phyloP scores from a whole-genome alignment of 257 asterid species.

The Euphrasia confusa region DNA sequence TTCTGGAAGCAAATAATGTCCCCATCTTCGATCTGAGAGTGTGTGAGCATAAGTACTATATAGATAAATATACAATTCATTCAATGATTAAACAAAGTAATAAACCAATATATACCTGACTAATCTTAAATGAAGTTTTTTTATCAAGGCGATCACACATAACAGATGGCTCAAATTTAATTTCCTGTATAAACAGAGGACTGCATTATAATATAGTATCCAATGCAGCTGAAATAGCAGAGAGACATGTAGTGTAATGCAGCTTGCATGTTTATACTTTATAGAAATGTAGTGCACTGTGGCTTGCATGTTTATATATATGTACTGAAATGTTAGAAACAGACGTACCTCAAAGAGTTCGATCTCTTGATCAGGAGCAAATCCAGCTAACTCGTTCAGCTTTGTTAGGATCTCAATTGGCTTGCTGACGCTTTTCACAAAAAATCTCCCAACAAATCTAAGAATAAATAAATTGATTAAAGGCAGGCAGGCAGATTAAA shows the following conservation, averaged over 20 bases:
- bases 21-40: constrained; percentile 84
- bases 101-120: constrained; percentile 53
- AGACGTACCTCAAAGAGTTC: constrained; percentile 85
- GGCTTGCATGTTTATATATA: not conserved
- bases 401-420: constrained; percentile 65
- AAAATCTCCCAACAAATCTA: constrained; percentile 83
- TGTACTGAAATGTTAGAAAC: constrained; percentile 4
- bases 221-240: constrained; percentile 15
- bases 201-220: constrained; percentile 9
- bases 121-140: constrained; percentile 65
- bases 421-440: constrained; percentile 69
- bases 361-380: constrained; percentile 82
- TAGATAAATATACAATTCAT: constrained; percentile 16
- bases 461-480: constrained; percentile 22
- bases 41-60: not conserved
- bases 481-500: not conserved
- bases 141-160: constrained; percentile 95
- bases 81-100: constrained; percentile 2
- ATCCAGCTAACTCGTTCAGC: constrained; percentile 84
- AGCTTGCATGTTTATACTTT: too few relatives aligned
- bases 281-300: not conserved
- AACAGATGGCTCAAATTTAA: constrained; percentile 87
- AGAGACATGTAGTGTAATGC: constrained; percentile 4
- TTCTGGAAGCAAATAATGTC: constrained; percentile 96
- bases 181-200: constrained; percentile 51